These are phyloP conservation scores for Pseudonectria buxi DNA, from an alignment of 2,329 filamentous ascomycete species.

Conservation along the genomic window DNA sequence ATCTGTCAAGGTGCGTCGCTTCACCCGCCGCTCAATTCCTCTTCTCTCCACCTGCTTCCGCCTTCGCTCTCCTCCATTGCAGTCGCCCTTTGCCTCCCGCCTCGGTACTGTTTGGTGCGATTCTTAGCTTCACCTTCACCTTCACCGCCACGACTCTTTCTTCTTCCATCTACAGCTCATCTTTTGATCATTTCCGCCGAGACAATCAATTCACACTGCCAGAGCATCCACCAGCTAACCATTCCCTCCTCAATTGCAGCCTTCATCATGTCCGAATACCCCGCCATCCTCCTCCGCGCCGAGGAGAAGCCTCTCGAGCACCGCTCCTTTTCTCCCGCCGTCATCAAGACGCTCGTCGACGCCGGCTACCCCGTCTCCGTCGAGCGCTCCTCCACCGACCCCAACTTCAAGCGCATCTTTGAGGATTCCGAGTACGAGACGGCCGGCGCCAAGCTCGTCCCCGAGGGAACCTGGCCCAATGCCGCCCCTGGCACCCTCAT, in stretches of 20 bases:
- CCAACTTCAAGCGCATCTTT: conserved; percentile 59
- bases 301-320: conserved; percentile 52
- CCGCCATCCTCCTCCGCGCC: conserved; percentile 44
- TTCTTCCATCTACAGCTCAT: too few relatives aligned
- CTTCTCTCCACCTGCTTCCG: too few relatives aligned
- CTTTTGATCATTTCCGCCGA: too few relatives aligned
- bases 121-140: not conserved
- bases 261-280: conserved; percentile 22
- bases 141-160: too few relatives aligned
- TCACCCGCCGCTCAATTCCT: too few relatives aligned
- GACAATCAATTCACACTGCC: too few relatives aligned
- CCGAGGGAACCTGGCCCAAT: conserved; percentile 60
- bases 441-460: conserved; percentile 58
- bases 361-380: conserved; percentile 64
- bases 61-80: too few relatives aligned
- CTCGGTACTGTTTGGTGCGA: too few relatives aligned
- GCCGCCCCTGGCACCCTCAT: conserved; percentile 64
- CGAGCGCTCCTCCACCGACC: conserved; percentile 42
- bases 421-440: conserved; percentile 54
- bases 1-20: too few relatives aligned
- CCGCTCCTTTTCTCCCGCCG: conserved; percentile 38
- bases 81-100: too few relatives aligned
- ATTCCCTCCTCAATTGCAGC: not conserved
- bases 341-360: conserved; percentile 50
- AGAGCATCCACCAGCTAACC: too few relatives aligned